Percentiles rank a stretch among this genome's conserved stretches.
Evolutionary conservation across 495 filamentous ascomycete species (phyloP).

Genomic region (Daldinia childiae): DNA sequence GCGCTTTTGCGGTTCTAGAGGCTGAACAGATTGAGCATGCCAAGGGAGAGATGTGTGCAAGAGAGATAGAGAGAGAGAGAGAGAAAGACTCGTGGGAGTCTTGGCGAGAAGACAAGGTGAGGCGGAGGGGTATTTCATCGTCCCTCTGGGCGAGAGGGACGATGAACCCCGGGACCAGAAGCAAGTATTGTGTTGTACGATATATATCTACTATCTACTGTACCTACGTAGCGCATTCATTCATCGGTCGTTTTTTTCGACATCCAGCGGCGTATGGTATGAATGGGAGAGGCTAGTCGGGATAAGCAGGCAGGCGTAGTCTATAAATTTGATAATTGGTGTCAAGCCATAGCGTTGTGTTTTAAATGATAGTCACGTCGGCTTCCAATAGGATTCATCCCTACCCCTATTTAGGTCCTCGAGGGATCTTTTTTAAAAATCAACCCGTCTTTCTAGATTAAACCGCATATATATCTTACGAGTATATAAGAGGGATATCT

Average conservation of each 20-base stretch:
- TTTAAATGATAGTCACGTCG: neutral
- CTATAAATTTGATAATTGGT: constrained; percentile 30
- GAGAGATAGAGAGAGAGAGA: no score
- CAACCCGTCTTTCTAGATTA: no score
- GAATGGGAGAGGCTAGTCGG: neutral
- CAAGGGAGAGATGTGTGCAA: constrained; percentile 5
- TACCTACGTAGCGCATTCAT: constrained; percentile 15
- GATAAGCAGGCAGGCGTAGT: constrained; percentile 15
- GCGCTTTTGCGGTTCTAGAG: neutral
- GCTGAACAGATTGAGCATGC: constrained; percentile 35
- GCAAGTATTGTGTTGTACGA: constrained; percentile 16
- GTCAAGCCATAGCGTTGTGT: constrained; percentile 10
- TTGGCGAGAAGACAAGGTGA: constrained; percentile 8
- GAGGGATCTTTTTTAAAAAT: no score
- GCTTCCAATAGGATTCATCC: neutral
- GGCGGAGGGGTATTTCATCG: neutral
- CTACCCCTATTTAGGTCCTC: no score
- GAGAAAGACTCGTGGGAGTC: neutral
- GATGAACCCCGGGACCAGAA: neutral
- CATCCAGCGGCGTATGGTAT: constrained; percentile 1
- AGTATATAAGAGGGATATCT: no score
- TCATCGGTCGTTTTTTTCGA: neutral
- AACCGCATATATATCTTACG: no score
- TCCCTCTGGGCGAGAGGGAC: neutral
- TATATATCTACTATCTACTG: constrained; percentile 9